These are phyloP conservation scores for Panellus pusillus DNA, from an alignment of 768 basidiomycete genomes.

Conservation along the genomic window DNA sequence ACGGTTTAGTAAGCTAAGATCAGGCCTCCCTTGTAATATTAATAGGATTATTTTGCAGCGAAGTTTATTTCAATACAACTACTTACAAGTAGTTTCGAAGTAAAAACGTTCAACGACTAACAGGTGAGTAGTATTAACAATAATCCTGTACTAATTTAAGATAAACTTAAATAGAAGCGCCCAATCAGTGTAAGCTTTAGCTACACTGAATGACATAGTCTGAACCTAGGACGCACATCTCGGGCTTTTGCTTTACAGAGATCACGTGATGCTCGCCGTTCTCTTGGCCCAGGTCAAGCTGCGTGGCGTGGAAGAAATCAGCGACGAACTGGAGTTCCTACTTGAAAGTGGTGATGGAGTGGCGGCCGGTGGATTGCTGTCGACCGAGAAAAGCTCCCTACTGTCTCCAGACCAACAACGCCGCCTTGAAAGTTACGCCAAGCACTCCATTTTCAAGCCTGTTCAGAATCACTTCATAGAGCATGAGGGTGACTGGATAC, in stretches of 20 bases:
- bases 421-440: constrained; percentile 71
- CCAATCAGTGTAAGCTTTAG: too few species aligned
- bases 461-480: constrained; percentile 64
- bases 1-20: too few species aligned
- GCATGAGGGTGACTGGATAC: constrained; percentile 65
- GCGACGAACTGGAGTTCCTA: constrained; percentile 88
- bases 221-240: constrained; percentile 86
- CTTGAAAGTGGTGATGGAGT: constrained; percentile 81
- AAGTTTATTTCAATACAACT: too few species aligned
- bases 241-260: constrained; percentile 86
- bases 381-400: constrained; percentile 42
- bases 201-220: too few species aligned
- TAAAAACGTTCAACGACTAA: too few species aligned
- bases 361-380: constrained; percentile 34
- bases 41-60: too few species aligned
- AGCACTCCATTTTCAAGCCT: constrained; percentile 74
- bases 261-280: constrained; percentile 88
- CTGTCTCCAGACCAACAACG: constrained; percentile 67
- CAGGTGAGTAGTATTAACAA: too few species aligned
- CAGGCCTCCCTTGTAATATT: too few species aligned
- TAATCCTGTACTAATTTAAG: too few species aligned
- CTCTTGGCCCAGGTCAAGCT: constrained; percentile 88
- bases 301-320: constrained; percentile 74
- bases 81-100: too few species aligned
- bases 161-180: too few species aligned